Evolutionary conservation across 2,329 filamentous ascomycete genomes (phyloP), one percentile per base, ranked within the genome.

Genomic region (Aureobasidium pullulans): DNA sequence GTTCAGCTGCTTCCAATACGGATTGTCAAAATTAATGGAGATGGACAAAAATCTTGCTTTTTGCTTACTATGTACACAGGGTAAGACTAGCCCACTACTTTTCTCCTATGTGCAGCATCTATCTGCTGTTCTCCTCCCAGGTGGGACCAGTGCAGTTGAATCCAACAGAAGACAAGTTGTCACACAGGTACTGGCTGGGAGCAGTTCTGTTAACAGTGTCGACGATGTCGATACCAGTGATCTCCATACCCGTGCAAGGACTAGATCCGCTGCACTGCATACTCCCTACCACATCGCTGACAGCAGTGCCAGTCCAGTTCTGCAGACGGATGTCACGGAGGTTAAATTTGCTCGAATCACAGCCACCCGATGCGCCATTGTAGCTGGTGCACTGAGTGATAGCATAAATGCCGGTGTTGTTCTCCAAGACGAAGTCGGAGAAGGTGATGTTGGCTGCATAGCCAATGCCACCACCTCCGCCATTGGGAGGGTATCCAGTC

Each of bases 391-490:
- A 69, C 37, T 69, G 67, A 23, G 67, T 68, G 29, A 70, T 63
- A 3, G 63, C 64, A 19, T 65, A 65, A 0, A 64, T 61, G 4
- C 61, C 62, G 4, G 60, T 61, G 2, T 64, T 64, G 39, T 62
- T 64, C 36, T 64, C 40, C 9, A 69, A 32, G 9, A 58, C 60
- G 34, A 66, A 67, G 61, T 78, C 69, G 16, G 66, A 69, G 61
- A 74, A 70, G 6, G 64, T 65, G 47, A 78, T 68, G 47, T 75
- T 72, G 31, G 69, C 65, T 1, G 70, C 71, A 50, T 70, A 74
- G 8, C 81, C 81, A 0, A 79, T 65, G 3, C 82, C 82, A 13
- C 79, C 82, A 8, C 81, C 81, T 2, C 81, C 82, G 10, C 82
- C 81, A 63, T 85, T 84, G 1, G 81, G 81, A 34, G 62, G 73